These are phyloP conservation scores for Penicillium sp. DNA, from an alignment of 2,329 filamentous ascomycete genomes.

Conservation along the genomic window DNA sequence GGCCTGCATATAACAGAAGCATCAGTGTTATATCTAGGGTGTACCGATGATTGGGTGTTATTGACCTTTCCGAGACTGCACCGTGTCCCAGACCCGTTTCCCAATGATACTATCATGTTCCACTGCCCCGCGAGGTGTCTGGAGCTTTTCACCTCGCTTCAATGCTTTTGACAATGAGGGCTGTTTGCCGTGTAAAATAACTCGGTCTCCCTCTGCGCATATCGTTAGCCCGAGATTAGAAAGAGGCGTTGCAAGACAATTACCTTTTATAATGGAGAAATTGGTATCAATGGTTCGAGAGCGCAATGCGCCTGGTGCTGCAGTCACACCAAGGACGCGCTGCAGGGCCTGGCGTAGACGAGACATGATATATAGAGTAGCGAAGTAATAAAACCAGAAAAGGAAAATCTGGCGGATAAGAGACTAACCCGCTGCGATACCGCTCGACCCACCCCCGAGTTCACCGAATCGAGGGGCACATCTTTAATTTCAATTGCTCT, in stretches of 20 bases:
- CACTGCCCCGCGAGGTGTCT: constrained; percentile 38
- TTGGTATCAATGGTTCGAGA: constrained; percentile 36
- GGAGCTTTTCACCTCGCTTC: constrained; percentile 35
- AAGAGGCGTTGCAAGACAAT: background rate
- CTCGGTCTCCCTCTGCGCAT: constrained; percentile 44
- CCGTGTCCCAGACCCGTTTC: constrained; percentile 56
- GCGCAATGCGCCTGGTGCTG: constrained; percentile 20
- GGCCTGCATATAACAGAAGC: constrained; percentile 29
- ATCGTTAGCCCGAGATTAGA: constrained; percentile 8
- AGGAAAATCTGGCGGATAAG: constrained; percentile 14
- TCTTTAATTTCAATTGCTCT: constrained; percentile 4
- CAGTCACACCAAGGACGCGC: constrained; percentile 28
- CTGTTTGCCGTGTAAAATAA: constrained; percentile 40
- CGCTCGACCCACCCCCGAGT: constrained; percentile 14
- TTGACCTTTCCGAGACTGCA: constrained; percentile 54
- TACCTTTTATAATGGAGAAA: constrained; percentile 41
- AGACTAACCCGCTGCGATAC: constrained; percentile 9
- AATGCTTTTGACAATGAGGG: constrained; percentile 45
- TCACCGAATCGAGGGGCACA: constrained; percentile 8
- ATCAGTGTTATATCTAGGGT: background rate
- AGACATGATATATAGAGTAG: constrained; percentile 30
- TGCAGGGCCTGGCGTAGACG: constrained; percentile 35
- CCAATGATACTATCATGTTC: constrained; percentile 62
- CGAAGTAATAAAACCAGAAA: constrained; percentile 1
- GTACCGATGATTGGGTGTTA: background rate